A percentile compares a stretch with the other conserved stretches of the same genome.
phyloP scores from a whole-genome alignment of 1,284 basidiomycete genomes.

The Cryptococcus jaspeensis region DNA sequence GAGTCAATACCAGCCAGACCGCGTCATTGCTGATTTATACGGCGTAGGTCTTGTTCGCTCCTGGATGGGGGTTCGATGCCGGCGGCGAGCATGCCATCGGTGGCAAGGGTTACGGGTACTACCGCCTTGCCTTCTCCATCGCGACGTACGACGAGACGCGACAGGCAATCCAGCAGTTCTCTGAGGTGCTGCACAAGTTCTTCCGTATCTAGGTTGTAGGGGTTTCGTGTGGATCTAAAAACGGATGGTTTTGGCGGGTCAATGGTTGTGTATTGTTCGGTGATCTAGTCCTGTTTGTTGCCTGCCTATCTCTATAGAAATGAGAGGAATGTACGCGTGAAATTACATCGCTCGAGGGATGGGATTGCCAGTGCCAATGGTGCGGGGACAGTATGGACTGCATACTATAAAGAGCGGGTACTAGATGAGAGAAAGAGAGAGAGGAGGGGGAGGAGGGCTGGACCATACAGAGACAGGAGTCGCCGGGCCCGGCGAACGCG shows the following conservation, averaged over 20 bases:
- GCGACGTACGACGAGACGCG: constrained; percentile 45
- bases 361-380: too few species aligned
- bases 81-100: constrained; percentile 44
- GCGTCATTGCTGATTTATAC: neutral
- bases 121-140: constrained; percentile 48
- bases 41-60: constrained; percentile 44
- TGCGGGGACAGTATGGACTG: too few species aligned
- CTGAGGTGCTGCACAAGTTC: constrained; percentile 45
- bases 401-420: too few species aligned
- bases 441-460: too few species aligned
- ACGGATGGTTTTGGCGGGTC: neutral
- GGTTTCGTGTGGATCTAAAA: neutral
- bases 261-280: neutral
- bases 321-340: neutral
- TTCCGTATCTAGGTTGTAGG: constrained; percentile 21
- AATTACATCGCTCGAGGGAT: too few species aligned
- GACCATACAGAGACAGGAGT: too few species aligned
- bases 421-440: too few species aligned
- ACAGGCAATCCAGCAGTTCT: constrained; percentile 37
- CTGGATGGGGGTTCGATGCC: constrained; percentile 46
- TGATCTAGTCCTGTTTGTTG: neutral
- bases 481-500: too few species aligned
- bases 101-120: constrained; percentile 47
- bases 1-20: neutral
- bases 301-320: neutral